phyloP scores from a whole-genome alignment of 179 eudicot species.

The Beta macrorhiza region DNA sequence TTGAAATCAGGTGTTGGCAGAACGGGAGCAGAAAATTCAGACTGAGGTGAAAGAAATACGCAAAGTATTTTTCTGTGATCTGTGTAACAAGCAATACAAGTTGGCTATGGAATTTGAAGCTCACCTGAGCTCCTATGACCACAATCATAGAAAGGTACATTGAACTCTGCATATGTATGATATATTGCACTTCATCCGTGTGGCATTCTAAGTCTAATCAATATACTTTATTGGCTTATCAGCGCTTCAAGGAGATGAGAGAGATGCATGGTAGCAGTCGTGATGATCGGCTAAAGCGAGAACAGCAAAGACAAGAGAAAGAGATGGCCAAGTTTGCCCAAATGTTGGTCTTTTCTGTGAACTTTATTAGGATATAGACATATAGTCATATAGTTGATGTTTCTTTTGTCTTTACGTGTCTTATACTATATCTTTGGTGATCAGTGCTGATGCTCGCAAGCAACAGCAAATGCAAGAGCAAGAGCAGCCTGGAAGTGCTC shows the following conservation, averaged over 20 bases:
- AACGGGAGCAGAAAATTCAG: constrained; percentile 96
- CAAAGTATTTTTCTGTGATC: constrained; percentile 81
- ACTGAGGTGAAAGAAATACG: constrained; percentile 94
- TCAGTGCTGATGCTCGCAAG: constrained; percentile 81
- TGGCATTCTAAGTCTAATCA: constrained; percentile 7
- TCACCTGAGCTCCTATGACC: constrained; percentile 94
- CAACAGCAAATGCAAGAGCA: constrained; percentile 63
- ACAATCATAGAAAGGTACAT: constrained; percentile 89
- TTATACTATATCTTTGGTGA: constrained; percentile 16
- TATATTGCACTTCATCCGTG: background rate
- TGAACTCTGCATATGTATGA: background rate
- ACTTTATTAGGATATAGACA: background rate
- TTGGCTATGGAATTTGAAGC: constrained; percentile 96
- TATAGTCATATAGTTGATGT: background rate
- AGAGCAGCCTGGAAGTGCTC: constrained; percentile 44
- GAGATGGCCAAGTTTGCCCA: constrained; percentile 96
- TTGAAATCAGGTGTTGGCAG: constrained; percentile 97
- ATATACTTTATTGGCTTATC: constrained; percentile 21
- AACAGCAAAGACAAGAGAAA: constrained; percentile 81
- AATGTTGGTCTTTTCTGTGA: constrained; percentile 42
- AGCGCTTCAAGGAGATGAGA: constrained; percentile 94
- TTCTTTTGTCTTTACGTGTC: background rate
- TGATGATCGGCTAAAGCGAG: constrained; percentile 90
- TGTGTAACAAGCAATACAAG: constrained; percentile 96
- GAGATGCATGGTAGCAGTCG: constrained; percentile 96